Evolutionary conservation across 202 grass and related monocot genomes (phyloP).

Genomic region (Carex arenaria): DNA sequence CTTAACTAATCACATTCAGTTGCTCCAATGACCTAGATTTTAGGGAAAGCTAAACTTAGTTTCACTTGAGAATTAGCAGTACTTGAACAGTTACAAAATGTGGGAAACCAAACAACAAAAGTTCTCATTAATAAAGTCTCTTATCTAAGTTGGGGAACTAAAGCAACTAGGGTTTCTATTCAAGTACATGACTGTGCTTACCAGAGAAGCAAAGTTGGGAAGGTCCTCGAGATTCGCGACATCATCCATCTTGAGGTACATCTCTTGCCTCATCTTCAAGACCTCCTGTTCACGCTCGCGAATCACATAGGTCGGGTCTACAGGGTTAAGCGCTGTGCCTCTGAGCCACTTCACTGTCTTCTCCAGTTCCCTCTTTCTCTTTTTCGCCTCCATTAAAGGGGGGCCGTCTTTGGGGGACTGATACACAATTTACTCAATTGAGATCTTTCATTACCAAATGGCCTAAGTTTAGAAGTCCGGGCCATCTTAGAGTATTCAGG

Average conservation of each 20-base stretch:
- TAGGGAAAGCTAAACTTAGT: background rate
- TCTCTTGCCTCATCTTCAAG: conserved; percentile 39
- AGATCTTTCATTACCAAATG: background rate
- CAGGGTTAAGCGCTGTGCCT: conserved; percentile 48
- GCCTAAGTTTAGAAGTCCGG: background rate
- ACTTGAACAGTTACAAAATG: background rate
- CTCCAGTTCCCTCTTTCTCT: conserved; percentile 39
- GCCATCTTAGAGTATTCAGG: background rate
- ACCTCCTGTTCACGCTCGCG: conserved; percentile 40
- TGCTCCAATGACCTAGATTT: background rate
- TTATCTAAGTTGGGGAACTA: background rate
- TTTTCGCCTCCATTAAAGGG: background rate
- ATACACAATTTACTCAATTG: background rate
- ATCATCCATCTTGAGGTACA: conserved; percentile 50
- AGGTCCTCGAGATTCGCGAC: conserved; percentile 43
- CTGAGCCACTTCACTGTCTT: conserved; percentile 39
- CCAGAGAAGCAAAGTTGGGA: conserved; percentile 45
- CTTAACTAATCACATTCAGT: background rate
- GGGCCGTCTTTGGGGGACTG: background rate
- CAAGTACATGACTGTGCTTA: conserved; percentile 16
- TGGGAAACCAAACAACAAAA: background rate
- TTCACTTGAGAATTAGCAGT: background rate
- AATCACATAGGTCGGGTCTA: conserved; percentile 27
- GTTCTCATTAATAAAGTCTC: background rate
- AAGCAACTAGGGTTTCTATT: conserved; percentile 26